Base-by-base conservation (phyloP, 1,284 basidiomycete species). In the Albatrellus sp. region DNA sequence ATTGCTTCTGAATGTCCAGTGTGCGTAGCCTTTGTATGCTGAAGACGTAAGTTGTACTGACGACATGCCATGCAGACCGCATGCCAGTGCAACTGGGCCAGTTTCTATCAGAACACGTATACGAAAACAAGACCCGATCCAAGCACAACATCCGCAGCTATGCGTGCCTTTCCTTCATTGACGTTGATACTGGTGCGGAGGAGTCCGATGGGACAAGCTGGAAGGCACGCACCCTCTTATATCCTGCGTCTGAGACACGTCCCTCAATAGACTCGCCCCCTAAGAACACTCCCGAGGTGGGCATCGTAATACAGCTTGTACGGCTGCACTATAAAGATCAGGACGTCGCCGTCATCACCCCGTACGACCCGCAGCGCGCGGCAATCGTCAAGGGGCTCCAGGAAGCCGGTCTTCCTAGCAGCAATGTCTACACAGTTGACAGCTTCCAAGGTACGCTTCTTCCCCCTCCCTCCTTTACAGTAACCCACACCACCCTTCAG, bases 71-170 rank as follows among this genome's bases (percentile, higher is more conserved):
- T n/a, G 2, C 34, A 75, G 70, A 70, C 54, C 66, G 73, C 1
- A 70, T 77, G 68, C 74, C 73, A 1, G 52, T 56, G 2, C 62
- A 63, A 0, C 53, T 75, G 2, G 72, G 70, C 4, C 13, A 57
- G 2, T 76, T 74, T 51, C 70, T 75, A 36, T 74, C 72, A 3
- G 4, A 48, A 10, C 40, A 54, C 16, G 62, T 75, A 1, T 76
- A 77, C 51, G 43, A 55, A 1, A 51, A 56, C 1, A 56, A 55
- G 32, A 59, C 73, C 36, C 55, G 55, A 32, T 69, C 67, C 0
- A 37, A 50, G 2, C 69, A 73, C 49, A 2, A 28, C 0, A 58
- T 65, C 10, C 24, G 24, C 24, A 7, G 7, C 24, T 24, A 4
- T 7, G 24, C 24, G 7, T 24, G 24, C 24, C 24, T 70, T 9